These are phyloP conservation scores for Xylaria sp. DNA, from an alignment of 2,329 filamentous ascomycete genomes.

Conservation along the genomic window DNA sequence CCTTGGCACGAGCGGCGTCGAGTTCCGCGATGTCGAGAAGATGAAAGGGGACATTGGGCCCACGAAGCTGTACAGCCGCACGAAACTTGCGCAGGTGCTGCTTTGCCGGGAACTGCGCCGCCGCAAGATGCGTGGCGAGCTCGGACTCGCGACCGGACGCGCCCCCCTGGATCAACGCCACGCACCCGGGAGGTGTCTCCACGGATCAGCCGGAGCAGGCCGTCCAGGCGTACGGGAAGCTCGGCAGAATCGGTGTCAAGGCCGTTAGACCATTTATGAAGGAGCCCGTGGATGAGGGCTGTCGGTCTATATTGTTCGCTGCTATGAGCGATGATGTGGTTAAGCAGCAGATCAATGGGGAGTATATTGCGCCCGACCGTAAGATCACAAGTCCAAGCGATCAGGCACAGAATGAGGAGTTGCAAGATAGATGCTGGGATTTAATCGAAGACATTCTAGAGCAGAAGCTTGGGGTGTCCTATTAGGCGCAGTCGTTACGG, in stretches of 20 bases:
- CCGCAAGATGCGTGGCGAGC: constrained; percentile 52
- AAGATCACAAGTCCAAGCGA: constrained; percentile 57
- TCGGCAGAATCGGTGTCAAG: constrained; percentile 59
- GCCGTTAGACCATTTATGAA: constrained; percentile 58
- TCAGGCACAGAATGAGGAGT: constrained; percentile 55
- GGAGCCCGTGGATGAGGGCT: constrained; percentile 60
- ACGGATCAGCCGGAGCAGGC: constrained; percentile 56
- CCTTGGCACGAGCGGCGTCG: constrained; percentile 50
- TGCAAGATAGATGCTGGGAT: constrained; percentile 58
- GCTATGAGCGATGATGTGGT: constrained; percentile 57
- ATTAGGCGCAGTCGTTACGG: background rate
- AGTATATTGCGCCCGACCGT: constrained; percentile 62
- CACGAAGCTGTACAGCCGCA: constrained; percentile 60
- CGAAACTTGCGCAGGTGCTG: constrained; percentile 62
- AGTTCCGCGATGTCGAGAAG: constrained; percentile 58
- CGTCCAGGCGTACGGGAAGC: constrained; percentile 60
- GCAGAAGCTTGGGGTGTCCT: constrained; percentile 49
- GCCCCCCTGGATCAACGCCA: constrained; percentile 60
- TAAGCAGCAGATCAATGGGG: constrained; percentile 57
- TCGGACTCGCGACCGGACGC: constrained; percentile 46
- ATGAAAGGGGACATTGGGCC: constrained; percentile 62
- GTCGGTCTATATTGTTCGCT: constrained; percentile 60
- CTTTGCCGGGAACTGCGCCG: constrained; percentile 57
- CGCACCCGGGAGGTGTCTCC: constrained; percentile 60
- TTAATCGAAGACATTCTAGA: constrained; percentile 58